Evolutionary conservation across 352 stramenopile genomes (phyloP).

Genomic region (Detonula confervacea): DNA sequence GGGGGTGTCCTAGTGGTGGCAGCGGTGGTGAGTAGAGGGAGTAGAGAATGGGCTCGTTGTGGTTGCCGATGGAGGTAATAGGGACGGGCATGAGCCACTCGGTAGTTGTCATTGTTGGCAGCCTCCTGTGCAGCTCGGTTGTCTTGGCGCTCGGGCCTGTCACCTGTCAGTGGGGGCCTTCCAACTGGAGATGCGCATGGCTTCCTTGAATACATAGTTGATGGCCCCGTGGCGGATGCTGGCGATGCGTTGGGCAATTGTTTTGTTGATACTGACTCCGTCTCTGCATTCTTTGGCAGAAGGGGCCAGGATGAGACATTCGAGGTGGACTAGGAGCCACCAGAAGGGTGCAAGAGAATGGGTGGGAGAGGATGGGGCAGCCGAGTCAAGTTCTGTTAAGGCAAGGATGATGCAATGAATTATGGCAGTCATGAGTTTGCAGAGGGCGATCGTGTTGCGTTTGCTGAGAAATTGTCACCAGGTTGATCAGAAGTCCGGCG

Average conservation of each 20-base stretch:
- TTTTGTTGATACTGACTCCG: no score
- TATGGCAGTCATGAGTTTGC: neutral
- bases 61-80: neutral
- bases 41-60: no score
- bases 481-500: slow-evolving; percentile 1
- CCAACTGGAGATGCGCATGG: neutral
- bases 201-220: neutral
- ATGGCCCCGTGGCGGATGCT: no score
- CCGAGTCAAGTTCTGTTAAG: neutral
- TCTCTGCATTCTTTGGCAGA: no score
- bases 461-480: neutral
- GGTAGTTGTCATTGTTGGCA: slow-evolving; percentile 1
- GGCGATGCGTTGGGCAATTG: no score
- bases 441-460: neutral
- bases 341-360: neutral
- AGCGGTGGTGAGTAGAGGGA: no score
- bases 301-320: no score
- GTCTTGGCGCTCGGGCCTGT: neutral
- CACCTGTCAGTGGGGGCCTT: neutral
- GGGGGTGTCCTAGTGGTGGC: no score
- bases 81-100: neutral
- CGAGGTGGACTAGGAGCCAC: slow-evolving; percentile 8
- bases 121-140: neutral
- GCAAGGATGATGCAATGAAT: neutral
- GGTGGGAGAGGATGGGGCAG: neutral